Evolutionary conservation across 2,329 filamentous ascomycete genomes (phyloP), one percentile per base, ranked within the genome.

Genomic region (Paraconiothyrium sp.): DNA sequence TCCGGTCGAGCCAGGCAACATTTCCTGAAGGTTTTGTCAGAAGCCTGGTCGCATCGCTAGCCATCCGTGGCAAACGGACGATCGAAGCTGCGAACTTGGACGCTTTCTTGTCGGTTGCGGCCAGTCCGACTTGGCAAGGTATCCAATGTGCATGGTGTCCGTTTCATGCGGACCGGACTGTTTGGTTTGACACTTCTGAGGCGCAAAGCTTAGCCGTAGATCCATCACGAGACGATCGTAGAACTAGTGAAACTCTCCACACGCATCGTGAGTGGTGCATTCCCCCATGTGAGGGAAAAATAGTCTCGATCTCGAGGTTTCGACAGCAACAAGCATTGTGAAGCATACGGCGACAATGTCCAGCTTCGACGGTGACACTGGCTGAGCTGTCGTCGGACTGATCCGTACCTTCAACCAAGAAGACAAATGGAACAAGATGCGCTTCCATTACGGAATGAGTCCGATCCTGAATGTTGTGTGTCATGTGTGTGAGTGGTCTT

Each of bases 101-200:
- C 66, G 37, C 43, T 65, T 57, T 66, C 59, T 66, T 65, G 59
- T 72, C 74, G 73, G 74, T 62, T 64, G 60, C 57, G 41, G 30
- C 49, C 52, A 32, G 60, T 46, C 67, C 69, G 70, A 61, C 60
- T 66, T 70, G 67, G 67, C 61, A 58, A 48, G 44, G 49, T 65
- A 61, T 67, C 61, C 64, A 61, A 67, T 63, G 63, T 65, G 69
- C 67, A 55, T 71, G 63, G 50, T 59, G 59, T 56, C 58, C 41
- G 75, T 77, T 77, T 77, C 72, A 73, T 66, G 62, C 50, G 55
- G 34, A 66, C 58, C 58, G 64, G 65, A 66, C 61, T 56, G 67
- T 72, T 73, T 73, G 60, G 71, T 72, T 71, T 70, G 61, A 39
- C 58, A 60, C 56, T 60, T 66, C 57, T 65, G 66, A 65, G 63